Evolutionary conservation across 768 basidiomycete species (phyloP), one percentile per base, ranked within the genome.

Genomic region (Rossbeevera mucosa): DNA sequence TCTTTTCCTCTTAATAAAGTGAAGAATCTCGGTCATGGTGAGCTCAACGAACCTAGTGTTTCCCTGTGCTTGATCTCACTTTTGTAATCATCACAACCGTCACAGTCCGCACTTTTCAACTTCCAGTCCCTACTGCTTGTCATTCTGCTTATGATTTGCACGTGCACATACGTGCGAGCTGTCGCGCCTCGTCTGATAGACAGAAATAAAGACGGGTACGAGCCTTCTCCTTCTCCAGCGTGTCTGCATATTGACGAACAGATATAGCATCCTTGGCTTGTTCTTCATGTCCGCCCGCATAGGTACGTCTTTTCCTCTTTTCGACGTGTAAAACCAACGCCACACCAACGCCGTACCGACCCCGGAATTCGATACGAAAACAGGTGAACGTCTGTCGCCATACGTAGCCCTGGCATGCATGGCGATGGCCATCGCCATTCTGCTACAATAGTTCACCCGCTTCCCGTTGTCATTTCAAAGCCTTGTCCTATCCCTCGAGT

Each of bases 201-300:
- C 70, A 77, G 88, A 58, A 97, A 98, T 70, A 93, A 94, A 72
- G 80, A 92, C 71, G 95, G 96, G 95, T 95, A 60, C 80, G 36
- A 38, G 11, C 18, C 9, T 57, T 22, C 40, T 21, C 24, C 18
- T 29, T 21, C 13, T 28, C 24, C 46, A 45, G 16, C 7, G 20
- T n/a, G 24, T 22, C 18, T 8, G 18, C 14, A 31, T 31, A 51
- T 41, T 46, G 51, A 54, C 55, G 16, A 36, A 5, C 31, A 9
- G 5, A 5, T 51, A 4, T 51, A 98, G 95, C 5, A 92, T 98
- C 67, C 74, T 89, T 22, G 95, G 95, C 6, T 68, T 97, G 9
- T 88, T 97, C 70, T 98, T 89, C 80, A 99, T 94, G 80, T 89
- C 84, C 45, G 95, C 96, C 11, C 80, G 96, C 47, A 93, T 99